Evolutionary conservation across 805 yeast genomes (phyloP), one percentile per base, ranked within the genome.

Genomic region (Candida ponderosae): DNA sequence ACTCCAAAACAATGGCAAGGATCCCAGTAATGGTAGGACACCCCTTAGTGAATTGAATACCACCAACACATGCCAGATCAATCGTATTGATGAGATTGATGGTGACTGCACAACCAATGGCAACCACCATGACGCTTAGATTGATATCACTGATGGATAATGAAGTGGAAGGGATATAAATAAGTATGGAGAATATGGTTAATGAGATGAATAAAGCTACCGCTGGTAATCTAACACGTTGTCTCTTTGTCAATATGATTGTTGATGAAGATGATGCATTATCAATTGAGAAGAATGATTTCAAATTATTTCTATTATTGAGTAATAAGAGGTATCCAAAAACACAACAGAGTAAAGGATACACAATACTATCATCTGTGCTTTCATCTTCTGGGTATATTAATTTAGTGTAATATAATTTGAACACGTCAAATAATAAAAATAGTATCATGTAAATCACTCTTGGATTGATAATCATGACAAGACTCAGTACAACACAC

Each of bases 1-100:
- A 53, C 31, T 62, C 63, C 36, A 65, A 39, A 14, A 59, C 34
- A 3, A 62, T 44, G 3, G 68, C 50, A 39, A 62, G 50, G 2
- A 52, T 13, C 3, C 68, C 67, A 24, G 48, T 40, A 3, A 48
- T 29, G 0, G 53, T 42, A 11, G 48, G 44, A 2, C 48, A 37
- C 0, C 55, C 54, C 30, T 39, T 38, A 15, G 29, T 40, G 19
- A 40, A 44, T 2, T 40, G 15, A 5, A 41, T 17, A 1, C 15
- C 30, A 24, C 13, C 28, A 24, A 8, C 14, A 24, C 7, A 24
- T 4, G 37, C 29, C 1, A 40, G 16, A 21, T 53, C 57, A 9
- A 48, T 14, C 18, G 18, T 15, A 16, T 35, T 42, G 6, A 49
- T 40, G 8, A 53, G 19, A 27, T 40, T 38, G 8, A 52, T 31